Evolutionary conservation across 2,329 filamentous ascomycete genomes (phyloP).

Genomic region (Diaporthe longicolla): DNA sequence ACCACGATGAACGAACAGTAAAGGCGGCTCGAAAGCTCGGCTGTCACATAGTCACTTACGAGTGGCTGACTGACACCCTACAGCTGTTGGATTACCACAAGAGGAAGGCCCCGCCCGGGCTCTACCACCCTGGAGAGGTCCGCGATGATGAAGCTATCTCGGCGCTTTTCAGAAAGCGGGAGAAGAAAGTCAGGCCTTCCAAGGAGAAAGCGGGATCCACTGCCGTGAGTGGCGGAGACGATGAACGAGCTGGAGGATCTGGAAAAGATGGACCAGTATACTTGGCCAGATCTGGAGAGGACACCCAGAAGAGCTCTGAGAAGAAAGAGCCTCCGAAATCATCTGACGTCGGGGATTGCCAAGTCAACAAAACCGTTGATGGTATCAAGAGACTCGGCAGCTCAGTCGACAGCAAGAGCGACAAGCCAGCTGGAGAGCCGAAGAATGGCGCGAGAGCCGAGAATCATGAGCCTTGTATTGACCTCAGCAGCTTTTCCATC

Average conservation of each 20-base stretch:
- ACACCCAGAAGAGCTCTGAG: not conserved
- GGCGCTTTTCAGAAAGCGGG: not conserved
- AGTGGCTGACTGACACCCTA: conserved; percentile 68
- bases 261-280: not conserved
- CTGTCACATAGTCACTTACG: conserved; percentile 60
- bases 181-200: not conserved
- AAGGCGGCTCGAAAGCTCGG: conserved; percentile 53
- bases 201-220: not conserved
- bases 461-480: not conserved
- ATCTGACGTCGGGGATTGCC: not conserved
- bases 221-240: not conserved
- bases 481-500: conserved; percentile 69
- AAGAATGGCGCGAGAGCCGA: not conserved
- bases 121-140: conserved; percentile 35
- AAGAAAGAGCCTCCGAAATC: too few relatives aligned
- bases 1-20: conserved; percentile 48
- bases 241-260: not conserved
- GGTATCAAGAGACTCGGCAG: not conserved
- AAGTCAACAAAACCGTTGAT: not conserved
- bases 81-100: not conserved
- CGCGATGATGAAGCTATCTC: conserved; percentile 33
- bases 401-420: not conserved
- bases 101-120: conserved; percentile 19
- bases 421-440: not conserved
- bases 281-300: not conserved